Conservation (phyloP, 1,284 basidiomycete genomes). For the Ustilago shanxiensis region DNA sequence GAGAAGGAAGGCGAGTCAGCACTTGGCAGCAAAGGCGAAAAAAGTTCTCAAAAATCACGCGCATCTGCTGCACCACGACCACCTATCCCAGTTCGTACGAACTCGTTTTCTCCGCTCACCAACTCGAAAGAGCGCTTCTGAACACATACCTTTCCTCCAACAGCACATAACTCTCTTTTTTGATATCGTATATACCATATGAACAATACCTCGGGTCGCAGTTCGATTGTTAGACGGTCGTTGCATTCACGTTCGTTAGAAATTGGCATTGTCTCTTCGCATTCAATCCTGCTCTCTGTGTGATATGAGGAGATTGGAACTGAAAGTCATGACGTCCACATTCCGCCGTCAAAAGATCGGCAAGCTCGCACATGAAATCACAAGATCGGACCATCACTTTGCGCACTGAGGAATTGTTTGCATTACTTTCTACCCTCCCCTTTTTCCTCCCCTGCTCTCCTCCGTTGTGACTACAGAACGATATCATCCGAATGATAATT, state of each 20-base stretch:
- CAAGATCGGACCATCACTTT: no score
- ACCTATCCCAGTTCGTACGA: constrained; percentile 25
- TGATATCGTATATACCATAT: constrained; percentile 4
- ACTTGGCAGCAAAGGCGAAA: not conserved
- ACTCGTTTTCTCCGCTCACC: constrained; percentile 24
- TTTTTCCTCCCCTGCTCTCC: not conserved
- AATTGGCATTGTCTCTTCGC: not conserved
- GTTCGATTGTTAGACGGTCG: not conserved
- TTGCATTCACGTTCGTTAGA: not conserved
- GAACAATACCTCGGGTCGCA: not conserved
- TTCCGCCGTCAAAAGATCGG: no score
- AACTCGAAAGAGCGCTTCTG: constrained; percentile 11
- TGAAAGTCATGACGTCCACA: no score
- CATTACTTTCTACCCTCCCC: not conserved
- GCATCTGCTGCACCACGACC: constrained; percentile 14
- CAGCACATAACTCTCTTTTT: no score
- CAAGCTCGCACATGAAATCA: no score
- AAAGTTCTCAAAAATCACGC: not conserved
- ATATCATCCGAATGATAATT: constrained; percentile 63
- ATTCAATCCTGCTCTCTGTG: no score
- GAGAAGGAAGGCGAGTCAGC: not conserved
- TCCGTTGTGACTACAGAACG: constrained; percentile 26
- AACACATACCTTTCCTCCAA: no score
- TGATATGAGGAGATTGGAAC: no score
- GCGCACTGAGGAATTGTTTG: not conserved